These are phyloP conservation scores for Solanum hybrid DNA, from an alignment of 305 asterid genomes.

Conservation along the genomic window DNA sequence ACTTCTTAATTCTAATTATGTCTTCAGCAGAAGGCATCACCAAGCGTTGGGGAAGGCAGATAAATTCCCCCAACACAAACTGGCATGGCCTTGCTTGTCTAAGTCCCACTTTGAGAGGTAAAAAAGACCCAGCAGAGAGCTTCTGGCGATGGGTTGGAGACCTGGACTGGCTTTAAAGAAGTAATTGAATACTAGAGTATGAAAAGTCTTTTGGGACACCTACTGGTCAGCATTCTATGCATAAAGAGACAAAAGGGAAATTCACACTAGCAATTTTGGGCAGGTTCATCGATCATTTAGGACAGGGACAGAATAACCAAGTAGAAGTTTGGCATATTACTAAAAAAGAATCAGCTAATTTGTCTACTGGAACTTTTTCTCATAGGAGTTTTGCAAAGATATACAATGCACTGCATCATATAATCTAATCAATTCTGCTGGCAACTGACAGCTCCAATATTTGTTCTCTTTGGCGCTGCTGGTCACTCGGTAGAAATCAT, in stretches of 20 bases:
- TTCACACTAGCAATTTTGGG: neutral
- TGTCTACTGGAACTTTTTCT: neutral
- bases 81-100: neutral
- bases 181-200: neutral
- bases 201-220: neutral
- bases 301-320: neutral
- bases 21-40: neutral
- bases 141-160: neutral
- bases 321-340: neutral
- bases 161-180: neutral
- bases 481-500: neutral
- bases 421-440: neutral
- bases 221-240: neutral
- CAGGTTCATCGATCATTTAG: neutral
- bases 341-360: neutral
- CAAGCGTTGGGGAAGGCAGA: neutral
- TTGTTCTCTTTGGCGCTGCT: neutral
- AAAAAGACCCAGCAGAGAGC: neutral
- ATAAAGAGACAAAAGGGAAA: neutral
- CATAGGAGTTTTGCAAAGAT: neutral
- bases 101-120: neutral
- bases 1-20: neutral
- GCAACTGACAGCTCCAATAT: neutral
- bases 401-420: neutral
- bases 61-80: neutral